These are phyloP conservation scores for Hyparrhenia diplandra DNA, from an alignment of 176 grass and related monocot genomes.

Conservation along the genomic window DNA sequence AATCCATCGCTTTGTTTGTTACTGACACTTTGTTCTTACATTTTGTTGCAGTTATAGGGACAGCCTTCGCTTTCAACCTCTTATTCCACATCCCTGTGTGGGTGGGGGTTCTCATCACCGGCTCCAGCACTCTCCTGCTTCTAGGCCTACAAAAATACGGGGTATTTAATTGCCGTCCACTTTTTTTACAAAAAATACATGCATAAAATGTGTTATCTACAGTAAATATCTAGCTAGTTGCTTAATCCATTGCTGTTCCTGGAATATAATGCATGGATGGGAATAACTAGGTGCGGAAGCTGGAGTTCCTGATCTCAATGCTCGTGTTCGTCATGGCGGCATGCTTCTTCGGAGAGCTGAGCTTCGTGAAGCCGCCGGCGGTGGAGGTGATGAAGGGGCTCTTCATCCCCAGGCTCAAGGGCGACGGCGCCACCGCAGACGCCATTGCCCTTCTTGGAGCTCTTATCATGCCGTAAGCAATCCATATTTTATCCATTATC, in stretches of 20 bases:
- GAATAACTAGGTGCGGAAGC: constrained; percentile 54
- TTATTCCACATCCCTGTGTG: constrained; percentile 83
- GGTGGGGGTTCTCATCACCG: constrained; percentile 90
- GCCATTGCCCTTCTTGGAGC: constrained; percentile 85
- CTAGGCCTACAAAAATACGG: constrained; percentile 83
- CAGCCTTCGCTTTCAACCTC: constrained; percentile 83
- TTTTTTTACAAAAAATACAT: not conserved
- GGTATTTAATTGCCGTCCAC: constrained; percentile 24
- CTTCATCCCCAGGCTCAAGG: constrained; percentile 67
- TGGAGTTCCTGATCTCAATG: constrained; percentile 57
- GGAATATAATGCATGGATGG: too few species aligned
- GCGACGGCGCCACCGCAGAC: constrained; percentile 51
- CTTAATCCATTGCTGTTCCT: not conserved
- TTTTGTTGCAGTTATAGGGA: constrained; percentile 61
- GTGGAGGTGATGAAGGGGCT: constrained; percentile 68
- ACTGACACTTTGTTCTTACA: not conserved
- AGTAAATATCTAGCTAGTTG: not conserved
- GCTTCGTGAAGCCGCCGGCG: constrained; percentile 73
- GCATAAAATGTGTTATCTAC: not conserved
- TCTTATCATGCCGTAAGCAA: constrained; percentile 84
- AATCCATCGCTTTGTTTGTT: not conserved
- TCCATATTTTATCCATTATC: too few species aligned
- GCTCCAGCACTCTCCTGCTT: constrained; percentile 74
- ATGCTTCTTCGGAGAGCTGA: constrained; percentile 75
- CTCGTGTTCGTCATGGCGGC: constrained; percentile 74